phyloP scores from a whole-genome alignment of 1,284 basidiomycete genomes.

The Malassezia psittaci region DNA sequence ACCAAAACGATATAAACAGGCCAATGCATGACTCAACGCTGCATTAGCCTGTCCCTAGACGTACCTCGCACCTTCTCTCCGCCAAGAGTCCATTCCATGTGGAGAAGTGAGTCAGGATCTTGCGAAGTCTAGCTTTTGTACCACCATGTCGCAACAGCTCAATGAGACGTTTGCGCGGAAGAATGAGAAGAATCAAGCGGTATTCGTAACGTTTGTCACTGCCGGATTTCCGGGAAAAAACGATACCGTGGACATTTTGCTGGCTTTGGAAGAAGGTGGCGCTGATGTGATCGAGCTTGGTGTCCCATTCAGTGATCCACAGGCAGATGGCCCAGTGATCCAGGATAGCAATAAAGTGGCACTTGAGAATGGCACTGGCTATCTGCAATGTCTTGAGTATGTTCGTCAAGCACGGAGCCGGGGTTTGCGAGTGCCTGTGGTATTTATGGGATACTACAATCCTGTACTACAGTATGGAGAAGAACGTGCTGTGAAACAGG shows the following conservation, averaged over 20 bases:
- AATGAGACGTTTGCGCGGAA: slow-evolving; percentile 12
- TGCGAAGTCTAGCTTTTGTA: neutral
- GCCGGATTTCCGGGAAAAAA: slow-evolving; percentile 42
- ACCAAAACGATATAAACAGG: slow-evolving; percentile 11
- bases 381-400: slow-evolving; percentile 54
- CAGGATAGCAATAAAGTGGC: slow-evolving; percentile 65
- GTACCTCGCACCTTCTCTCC: slow-evolving; percentile 9
- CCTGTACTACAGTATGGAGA: slow-evolving; percentile 90
- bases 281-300: slow-evolving; percentile 93
- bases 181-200: slow-evolving; percentile 31
- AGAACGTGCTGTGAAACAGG: slow-evolving; percentile 80
- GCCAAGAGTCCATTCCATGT: slow-evolving; percentile 9
- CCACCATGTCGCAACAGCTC: slow-evolving; percentile 12
- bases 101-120: slow-evolving; percentile 1
- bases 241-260: slow-evolving; percentile 74
- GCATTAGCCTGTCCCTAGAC: neutral
- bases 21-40: slow-evolving; percentile 4
- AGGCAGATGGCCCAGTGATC: slow-evolving; percentile 77
- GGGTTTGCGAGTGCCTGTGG: slow-evolving; percentile 73
- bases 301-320: slow-evolving; percentile 86
- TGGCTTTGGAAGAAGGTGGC: slow-evolving; percentile 83
- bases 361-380: slow-evolving; percentile 38
- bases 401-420: slow-evolving; percentile 67
- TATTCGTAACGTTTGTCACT: slow-evolving; percentile 44
- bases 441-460: slow-evolving; percentile 73